Conservation (phyloP, 768 basidiomycete genomes). For the Kwoniella europaea region DNA sequence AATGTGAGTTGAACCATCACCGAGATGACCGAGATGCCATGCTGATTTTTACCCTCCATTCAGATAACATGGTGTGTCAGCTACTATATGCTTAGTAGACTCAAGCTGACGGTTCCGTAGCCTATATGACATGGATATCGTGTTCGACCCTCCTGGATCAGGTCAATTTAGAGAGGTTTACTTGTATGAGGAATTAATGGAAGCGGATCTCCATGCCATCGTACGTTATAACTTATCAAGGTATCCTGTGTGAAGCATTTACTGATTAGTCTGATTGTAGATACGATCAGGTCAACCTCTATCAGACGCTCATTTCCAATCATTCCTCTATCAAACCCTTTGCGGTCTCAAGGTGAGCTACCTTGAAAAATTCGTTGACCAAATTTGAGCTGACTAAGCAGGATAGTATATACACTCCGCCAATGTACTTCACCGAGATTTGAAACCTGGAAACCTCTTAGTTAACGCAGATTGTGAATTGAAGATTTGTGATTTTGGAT, state of each 20-base stretch:
- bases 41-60: conserved; percentile 9
- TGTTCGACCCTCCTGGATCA: conserved; percentile 74
- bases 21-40: neutral
- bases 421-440: conserved; percentile 93
- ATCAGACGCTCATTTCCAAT: conserved; percentile 64
- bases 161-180: conserved; percentile 96
- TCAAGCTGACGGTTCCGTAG: conserved; percentile 23
- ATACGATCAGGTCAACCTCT: conserved; percentile 62
- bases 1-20: conserved; percentile 67
- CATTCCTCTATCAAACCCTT: conserved; percentile 96
- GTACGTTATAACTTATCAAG: conserved; percentile 61
- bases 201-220: conserved; percentile 98
- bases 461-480: conserved; percentile 90
- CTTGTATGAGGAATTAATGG: conserved; percentile 95
- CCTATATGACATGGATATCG: conserved; percentile 97
- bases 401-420: conserved; percentile 86
- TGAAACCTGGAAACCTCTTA: conserved; percentile 88
- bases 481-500: conserved; percentile 94
- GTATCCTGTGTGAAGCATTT: neutral
- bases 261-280: conserved; percentile 37
- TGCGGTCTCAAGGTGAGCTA: conserved; percentile 85
- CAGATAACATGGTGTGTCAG: conserved; percentile 39
- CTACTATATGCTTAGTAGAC: too few species aligned
- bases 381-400: conserved; percentile 6
- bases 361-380: too few species aligned